Base-by-base conservation (phyloP, 495 filamentous ascomycete genomes). In the Penicillium ochrochloron region DNA sequence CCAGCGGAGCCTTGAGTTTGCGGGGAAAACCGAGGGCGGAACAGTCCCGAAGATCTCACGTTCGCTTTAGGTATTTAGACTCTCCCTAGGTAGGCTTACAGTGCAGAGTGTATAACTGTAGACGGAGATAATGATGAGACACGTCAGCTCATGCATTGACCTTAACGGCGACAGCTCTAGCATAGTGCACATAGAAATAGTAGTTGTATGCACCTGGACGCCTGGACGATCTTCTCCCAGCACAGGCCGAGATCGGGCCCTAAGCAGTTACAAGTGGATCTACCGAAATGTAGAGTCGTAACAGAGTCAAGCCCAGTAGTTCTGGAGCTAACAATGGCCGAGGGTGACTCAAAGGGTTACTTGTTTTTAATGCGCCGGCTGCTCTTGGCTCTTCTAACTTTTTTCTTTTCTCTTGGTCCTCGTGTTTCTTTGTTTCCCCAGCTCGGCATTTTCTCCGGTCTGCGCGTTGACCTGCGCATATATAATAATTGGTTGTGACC, bases 171-270 rank as follows among this genome's bases (percentile, higher is more conserved):
- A 41, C 10, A 9, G 15, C 19, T 14, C 15, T 25, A 25, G 9
- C 17, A 15, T 5, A 17, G 39, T 21, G n/a, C 23, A 23, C 2
- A 14, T 3, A 12, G 21, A 12, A 8, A 0, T 2, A 33, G 23
- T 23, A 37, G 37, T 44, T 5, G 27, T 1, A 44, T 15, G 29
- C 7, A 17, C 29, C 29, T 41, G 27, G 41, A 41, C 41, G 57
- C 57, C 57, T 57, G 42, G 54, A 37, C 37, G 52, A 57, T 62
- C 61, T 54, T n/a, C 48, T 69, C 44, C 41, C 39, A 15, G 23
- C 35, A 46, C 39, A 35, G 42, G 66, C 69, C 69, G 69, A 71
- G 69, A 71, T 71, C 69, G 66, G 69, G 63, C 61, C 60, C 50
- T 29, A 53, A 52, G 31, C n/a, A 31, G 12, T 10, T 19, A 7